Evolutionary conservation across 163 green algal species (phyloP), one percentile per base, ranked within the genome.

Genomic region (Chlamydomonas reinhardtii): DNA sequence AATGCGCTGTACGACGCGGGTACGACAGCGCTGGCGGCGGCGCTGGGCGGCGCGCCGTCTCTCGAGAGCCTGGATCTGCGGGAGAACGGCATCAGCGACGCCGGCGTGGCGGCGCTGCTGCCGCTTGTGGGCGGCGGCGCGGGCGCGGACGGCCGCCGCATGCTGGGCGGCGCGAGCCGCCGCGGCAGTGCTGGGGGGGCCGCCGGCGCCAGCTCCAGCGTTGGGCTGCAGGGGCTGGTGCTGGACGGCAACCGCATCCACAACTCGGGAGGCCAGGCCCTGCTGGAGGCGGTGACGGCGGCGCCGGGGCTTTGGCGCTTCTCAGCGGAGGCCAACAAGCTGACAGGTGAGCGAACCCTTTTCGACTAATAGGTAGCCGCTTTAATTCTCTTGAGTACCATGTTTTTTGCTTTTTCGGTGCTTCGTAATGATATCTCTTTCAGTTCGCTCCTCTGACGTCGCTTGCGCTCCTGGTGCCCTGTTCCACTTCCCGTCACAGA

Each of bases 181-280:
- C 17, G 29, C 52, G 39, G 54, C 54, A 34, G 54, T 22, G 31
- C 74, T 0, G 20, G 56, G 4, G 32, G 74, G 0, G 11, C 27
- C 37, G 52, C 43, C 19, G 4, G 2, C 16, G 39, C 22, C 54
- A 39, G n/a, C 64, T 4, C 22, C 35, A 27, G n/a, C 19, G 79
- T 68, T 15, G 48, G 48, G 11, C 80, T 86, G 25, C 31, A 61
- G n/a, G 80, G 80, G 2, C 59, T 86, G 80, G 14, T 86, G 70
- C 35, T 86, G 34, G 80, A 86, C 56, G 70, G 70, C 32, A 86
- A 86, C 70, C 69, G 80, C 54, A 35, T 87, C 27, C 82, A 82
- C 72, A 87, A 87, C 59, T 27, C 37, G 6, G 82, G 82, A 15
- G 82, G 29, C 4, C 59, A 81, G 72, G 24, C 24, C 20, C 61